phyloP scores from a whole-genome alignment of 208 protist species.

The Plasmodiophora brassicae region DNA sequence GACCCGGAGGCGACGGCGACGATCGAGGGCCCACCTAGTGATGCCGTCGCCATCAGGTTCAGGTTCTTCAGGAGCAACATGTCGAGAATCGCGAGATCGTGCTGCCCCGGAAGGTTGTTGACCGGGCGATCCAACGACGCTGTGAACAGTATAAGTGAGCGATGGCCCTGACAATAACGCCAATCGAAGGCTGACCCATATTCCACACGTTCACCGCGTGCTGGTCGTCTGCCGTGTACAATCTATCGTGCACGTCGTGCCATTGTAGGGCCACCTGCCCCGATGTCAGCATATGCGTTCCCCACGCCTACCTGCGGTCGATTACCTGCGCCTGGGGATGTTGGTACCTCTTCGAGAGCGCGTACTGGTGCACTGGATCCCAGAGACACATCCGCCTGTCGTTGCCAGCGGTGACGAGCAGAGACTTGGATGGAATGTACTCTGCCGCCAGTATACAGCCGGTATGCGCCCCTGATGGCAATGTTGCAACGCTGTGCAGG shows the following conservation, averaged over 20 bases:
- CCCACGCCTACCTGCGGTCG: too few relatives aligned
- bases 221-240: background rate
- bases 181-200: background rate
- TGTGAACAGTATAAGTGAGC: background rate
- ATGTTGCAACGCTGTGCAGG: too few relatives aligned
- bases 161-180: background rate
- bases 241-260: background rate
- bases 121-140: background rate
- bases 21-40: too few relatives aligned
- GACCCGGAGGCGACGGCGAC: too few relatives aligned
- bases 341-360: background rate
- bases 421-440: background rate
- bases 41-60: background rate
- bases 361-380: background rate
- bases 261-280: conserved; percentile 18
- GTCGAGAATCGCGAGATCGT: background rate
- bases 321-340: background rate
- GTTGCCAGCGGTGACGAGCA: background rate
- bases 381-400: background rate
- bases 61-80: background rate
- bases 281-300: too few relatives aligned
- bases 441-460: background rate
- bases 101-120: background rate
- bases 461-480: too few relatives aligned
- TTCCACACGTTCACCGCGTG: background rate